phyloP scores from a whole-genome alignment of 2,329 filamentous ascomycete species.

The Orbilia ellipsospora region DNA sequence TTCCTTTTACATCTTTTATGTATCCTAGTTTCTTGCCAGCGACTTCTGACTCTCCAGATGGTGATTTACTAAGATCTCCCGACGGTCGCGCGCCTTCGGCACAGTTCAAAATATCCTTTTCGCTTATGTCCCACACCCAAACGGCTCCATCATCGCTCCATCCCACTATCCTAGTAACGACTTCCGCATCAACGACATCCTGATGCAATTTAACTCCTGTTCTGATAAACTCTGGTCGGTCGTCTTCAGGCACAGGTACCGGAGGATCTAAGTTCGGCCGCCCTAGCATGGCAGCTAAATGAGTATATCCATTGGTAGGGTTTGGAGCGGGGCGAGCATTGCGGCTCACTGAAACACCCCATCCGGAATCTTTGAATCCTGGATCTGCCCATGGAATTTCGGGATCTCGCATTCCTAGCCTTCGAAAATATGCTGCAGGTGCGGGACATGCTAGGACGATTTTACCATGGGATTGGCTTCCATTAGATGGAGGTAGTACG shows the following conservation, averaged over 20 bases:
- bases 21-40: conserved; percentile 35
- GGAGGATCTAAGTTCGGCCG: too few species aligned
- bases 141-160: conserved; percentile 33
- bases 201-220: conserved; percentile 31
- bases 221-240: conserved; percentile 17
- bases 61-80: background rate
- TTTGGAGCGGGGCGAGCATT: background rate
- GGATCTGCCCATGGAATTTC: conserved; percentile 42
- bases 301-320: too few species aligned
- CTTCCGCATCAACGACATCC: conserved; percentile 32
- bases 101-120: conserved; percentile 39
- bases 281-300: too few species aligned
- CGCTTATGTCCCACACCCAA: conserved; percentile 47
- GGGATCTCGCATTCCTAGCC: conserved; percentile 30
- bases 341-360: background rate
- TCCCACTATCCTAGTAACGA: conserved; percentile 34
- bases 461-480: conserved; percentile 8
- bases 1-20: conserved; percentile 36
- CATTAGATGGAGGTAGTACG: conserved; percentile 15
- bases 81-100: background rate
- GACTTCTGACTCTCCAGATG: conserved; percentile 8
- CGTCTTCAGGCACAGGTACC: background rate
- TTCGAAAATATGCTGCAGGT: conserved; percentile 41
- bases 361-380: conserved; percentile 29
- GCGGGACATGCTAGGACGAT: conserved; percentile 23